phyloP scores from a whole-genome alignment of 2,329 filamentous ascomycete genomes.

The Aureobasidium mangrovei region DNA sequence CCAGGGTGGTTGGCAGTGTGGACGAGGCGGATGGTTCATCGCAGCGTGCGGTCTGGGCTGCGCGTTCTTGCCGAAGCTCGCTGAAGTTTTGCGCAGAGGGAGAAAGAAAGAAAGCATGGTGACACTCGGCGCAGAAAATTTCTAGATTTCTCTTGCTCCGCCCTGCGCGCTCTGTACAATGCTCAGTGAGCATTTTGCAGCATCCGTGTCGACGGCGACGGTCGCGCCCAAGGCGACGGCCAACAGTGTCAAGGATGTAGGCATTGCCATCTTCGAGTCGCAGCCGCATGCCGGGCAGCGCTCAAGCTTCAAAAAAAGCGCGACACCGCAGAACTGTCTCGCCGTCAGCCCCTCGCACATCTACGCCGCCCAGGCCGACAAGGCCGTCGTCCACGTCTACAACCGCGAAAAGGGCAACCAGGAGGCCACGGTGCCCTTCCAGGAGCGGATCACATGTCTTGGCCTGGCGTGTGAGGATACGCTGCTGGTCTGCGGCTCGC shows the following conservation, averaged over 20 bases:
- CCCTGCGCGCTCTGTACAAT: conserved; percentile 24
- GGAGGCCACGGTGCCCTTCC: conserved; percentile 79
- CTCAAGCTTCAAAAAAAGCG: conserved; percentile 83
- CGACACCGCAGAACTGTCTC: conserved; percentile 66
- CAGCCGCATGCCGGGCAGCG: conserved; percentile 69
- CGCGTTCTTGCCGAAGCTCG: no score
- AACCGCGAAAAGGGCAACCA: conserved; percentile 74
- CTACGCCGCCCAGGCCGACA: conserved; percentile 85
- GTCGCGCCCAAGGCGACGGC: conserved; percentile 38
- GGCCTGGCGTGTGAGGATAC: conserved; percentile 57
- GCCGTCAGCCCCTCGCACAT: conserved; percentile 75
- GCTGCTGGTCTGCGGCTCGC: conserved; percentile 70
- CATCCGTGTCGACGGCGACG: conserved; percentile 37
- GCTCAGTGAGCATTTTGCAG: conserved; percentile 43
- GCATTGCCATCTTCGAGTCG: conserved; percentile 76
- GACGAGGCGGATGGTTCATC: no score
- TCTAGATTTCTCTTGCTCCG: not conserved
- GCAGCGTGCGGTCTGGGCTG: no score
- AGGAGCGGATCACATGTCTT: conserved; percentile 74
- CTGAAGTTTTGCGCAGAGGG: not conserved
- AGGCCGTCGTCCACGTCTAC: conserved; percentile 90
- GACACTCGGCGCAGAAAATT: not conserved
- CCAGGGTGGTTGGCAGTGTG: no score
- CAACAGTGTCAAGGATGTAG: conserved; percentile 60
- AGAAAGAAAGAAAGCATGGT: not conserved